These are phyloP conservation scores for Dioscorea alata DNA, from an alignment of 106 monocot species.

Conservation along the genomic window DNA sequence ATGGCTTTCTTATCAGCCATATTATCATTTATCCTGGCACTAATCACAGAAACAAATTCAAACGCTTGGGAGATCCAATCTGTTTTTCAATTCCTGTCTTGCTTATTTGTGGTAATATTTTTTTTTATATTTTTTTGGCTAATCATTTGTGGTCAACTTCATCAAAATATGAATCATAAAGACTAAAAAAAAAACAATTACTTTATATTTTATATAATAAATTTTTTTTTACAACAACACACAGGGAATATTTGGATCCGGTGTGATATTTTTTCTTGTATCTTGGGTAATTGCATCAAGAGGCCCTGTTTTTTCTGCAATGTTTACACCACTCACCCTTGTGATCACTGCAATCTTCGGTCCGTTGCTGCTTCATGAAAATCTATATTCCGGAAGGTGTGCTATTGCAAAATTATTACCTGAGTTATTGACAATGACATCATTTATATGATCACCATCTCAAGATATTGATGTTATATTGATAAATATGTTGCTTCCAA, in stretches of 20 bases:
- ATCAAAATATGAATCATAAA: no score
- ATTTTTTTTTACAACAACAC: no score
- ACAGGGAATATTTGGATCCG: slow-evolving; percentile 15
- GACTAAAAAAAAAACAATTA: no score
- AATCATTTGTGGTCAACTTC: slow-evolving; percentile 30
- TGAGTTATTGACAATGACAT: no score
- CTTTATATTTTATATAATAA: no score
- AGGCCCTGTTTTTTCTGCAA: slow-evolving; percentile 49
- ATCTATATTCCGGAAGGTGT: slow-evolving; percentile 52
- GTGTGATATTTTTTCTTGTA: slow-evolving; percentile 7
- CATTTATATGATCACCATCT: no score
- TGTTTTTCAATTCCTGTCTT: slow-evolving; percentile 17
- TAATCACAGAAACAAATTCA: slow-evolving; percentile 29
- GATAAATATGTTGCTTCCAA: background rate
- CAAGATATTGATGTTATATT: no score
- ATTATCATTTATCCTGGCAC: slow-evolving; percentile 29
- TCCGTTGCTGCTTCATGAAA: slow-evolving; percentile 30
- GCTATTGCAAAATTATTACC: no score
- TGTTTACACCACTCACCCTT: slow-evolving; percentile 33
- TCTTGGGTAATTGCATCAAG: slow-evolving; percentile 42
- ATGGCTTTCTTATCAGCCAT: slow-evolving; percentile 42
- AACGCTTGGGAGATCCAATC: slow-evolving; percentile 42
- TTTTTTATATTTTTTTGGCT: no score
- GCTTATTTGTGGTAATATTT: slow-evolving; percentile 41
- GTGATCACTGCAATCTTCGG: slow-evolving; percentile 24